Base-by-base conservation (phyloP, 495 filamentous ascomycete genomes). In the Pseudoneurospora amorphoporcata region DNA sequence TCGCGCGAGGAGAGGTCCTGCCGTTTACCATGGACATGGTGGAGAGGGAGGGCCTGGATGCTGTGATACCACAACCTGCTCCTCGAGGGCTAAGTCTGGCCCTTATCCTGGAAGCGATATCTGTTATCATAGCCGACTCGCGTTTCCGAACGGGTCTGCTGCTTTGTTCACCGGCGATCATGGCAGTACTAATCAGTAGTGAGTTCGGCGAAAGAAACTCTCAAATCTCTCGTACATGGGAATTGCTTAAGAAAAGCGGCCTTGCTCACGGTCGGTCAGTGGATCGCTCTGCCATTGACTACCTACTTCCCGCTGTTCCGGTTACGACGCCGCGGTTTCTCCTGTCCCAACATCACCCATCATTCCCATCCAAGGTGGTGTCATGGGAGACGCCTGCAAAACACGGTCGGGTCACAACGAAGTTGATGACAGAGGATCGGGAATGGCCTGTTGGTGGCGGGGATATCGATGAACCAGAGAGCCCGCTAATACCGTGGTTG, bases 401-500 rank as follows among this genome's bases (percentile, higher is more conserved):
- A 9, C 76, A 75, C 29, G 79, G 74, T 16, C 32, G 65, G 40
- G 14, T 8, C 19, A 9, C 53, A 65, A 14, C 14, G 29, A 35
- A 12, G 23, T 65, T 65, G 23, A 38, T 12, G 71, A 38, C 35
- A 37, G 42, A 68, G 10, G 39, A 19, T 47, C 10, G 32, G 14
- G 32, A 39, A 19, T 70, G 73, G 78, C 73, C 78, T 73, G 12
- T 76, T 69, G 23, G 75, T 73, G 45, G 78, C 68, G 68, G 72
- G 16, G 82, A 83, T 32, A 71, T 82, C 1, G 89, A 91, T 58
- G 89, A 93, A 8, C 87, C 90, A 17, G 95, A 97, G 75, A 96
- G 88, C 72, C 87, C 91, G 23, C 80, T 98, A 12, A 87, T 97
- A 47, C 89, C 90, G 12, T 98, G 94, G 92, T 88, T 99, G 14